Conservation (phyloP, 2,329 filamentous ascomycete genomes). For the Aspergillus luchuensis region DNA sequence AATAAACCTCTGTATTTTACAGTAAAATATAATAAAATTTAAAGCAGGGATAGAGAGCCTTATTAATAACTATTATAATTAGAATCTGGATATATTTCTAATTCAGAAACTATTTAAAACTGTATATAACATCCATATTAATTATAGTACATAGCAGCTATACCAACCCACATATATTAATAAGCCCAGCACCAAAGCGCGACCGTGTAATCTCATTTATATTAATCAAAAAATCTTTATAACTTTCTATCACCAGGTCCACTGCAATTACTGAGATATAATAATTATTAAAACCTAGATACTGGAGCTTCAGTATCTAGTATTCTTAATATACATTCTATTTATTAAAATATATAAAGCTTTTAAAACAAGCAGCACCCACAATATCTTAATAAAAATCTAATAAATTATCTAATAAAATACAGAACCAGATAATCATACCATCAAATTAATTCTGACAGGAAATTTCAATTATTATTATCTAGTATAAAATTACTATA, state of each 20-base stretch:
- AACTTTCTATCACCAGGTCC: slow-evolving; percentile 25
- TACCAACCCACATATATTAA: slow-evolving; percentile 20
- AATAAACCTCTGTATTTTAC: slow-evolving; percentile 11
- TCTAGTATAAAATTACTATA: slow-evolving; percentile 10
- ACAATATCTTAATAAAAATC: slow-evolving; percentile 6
- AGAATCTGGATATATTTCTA: slow-evolving; percentile 27
- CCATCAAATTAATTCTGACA: slow-evolving; percentile 13
- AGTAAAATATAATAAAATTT: slow-evolving; percentile 27
- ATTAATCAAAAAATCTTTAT: slow-evolving; percentile 26
- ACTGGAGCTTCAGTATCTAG: slow-evolving; percentile 15
- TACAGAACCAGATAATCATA: not conserved
- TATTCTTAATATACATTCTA: slow-evolving; percentile 24
- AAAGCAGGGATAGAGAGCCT: slow-evolving; percentile 28
- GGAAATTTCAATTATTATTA: slow-evolving; percentile 24
- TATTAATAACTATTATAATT: slow-evolving; percentile 29
- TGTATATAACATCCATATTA: slow-evolving; percentile 22
- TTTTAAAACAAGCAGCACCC: not conserved
- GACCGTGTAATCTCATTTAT: slow-evolving; percentile 28
- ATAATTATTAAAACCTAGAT: slow-evolving; percentile 25
- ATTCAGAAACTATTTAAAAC: slow-evolving; percentile 23
- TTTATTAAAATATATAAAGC: not conserved
- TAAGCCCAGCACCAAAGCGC: not conserved
- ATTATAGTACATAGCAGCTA: slow-evolving; percentile 29
- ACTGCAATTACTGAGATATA: slow-evolving; percentile 28
- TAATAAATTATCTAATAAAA: not conserved